Evolutionary conservation across 1,139 yeast species (phyloP).

Genomic region (Petasospora fabianii): DNA sequence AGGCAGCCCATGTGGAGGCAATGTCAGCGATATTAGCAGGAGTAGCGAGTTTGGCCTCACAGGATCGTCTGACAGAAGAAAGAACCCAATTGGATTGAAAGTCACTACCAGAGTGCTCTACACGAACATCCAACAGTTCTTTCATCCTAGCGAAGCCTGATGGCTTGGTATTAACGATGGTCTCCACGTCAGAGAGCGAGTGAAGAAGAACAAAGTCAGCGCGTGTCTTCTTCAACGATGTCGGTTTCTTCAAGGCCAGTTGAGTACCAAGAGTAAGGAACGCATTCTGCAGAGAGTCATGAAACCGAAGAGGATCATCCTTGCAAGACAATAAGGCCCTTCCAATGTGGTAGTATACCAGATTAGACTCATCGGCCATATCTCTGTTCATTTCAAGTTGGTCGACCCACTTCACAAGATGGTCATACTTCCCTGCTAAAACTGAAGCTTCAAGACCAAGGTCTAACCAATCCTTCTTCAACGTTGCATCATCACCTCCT

Average conservation of each 20-base stretch:
- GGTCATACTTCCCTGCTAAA: slow-evolving; percentile 51
- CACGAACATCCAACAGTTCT: slow-evolving; percentile 30
- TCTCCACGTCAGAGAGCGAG: slow-evolving; percentile 58
- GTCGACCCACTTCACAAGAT: slow-evolving; percentile 55
- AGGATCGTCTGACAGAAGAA: slow-evolving; percentile 56
- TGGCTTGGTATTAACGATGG: slow-evolving; percentile 26
- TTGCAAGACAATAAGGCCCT: slow-evolving; percentile 46
- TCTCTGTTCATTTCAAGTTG: slow-evolving; percentile 37
- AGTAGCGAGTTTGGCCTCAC: slow-evolving; percentile 41
- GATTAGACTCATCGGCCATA: slow-evolving; percentile 48
- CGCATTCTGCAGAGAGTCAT: slow-evolving; percentile 45
- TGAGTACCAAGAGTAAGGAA: slow-evolving; percentile 56
- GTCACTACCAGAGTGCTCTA: slow-evolving; percentile 54
- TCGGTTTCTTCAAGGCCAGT: slow-evolving; percentile 55
- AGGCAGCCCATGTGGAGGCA: slow-evolving; percentile 52
- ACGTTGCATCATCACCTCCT: slow-evolving; percentile 11
- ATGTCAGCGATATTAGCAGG: slow-evolving; percentile 37
- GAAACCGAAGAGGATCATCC: slow-evolving; percentile 33
- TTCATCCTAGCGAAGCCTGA: slow-evolving; percentile 27
- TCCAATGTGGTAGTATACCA: slow-evolving; percentile 66
- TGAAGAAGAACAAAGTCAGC: slow-evolving; percentile 62
- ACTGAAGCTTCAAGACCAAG: slow-evolving; percentile 77
- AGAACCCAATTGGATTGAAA: slow-evolving; percentile 62
- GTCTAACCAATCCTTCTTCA: slow-evolving; percentile 53
- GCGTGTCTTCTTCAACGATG: slow-evolving; percentile 59